Evolutionary conservation across 2,329 filamentous ascomycete species (phyloP).

Genomic region (Trichoderma semiorbis): DNA sequence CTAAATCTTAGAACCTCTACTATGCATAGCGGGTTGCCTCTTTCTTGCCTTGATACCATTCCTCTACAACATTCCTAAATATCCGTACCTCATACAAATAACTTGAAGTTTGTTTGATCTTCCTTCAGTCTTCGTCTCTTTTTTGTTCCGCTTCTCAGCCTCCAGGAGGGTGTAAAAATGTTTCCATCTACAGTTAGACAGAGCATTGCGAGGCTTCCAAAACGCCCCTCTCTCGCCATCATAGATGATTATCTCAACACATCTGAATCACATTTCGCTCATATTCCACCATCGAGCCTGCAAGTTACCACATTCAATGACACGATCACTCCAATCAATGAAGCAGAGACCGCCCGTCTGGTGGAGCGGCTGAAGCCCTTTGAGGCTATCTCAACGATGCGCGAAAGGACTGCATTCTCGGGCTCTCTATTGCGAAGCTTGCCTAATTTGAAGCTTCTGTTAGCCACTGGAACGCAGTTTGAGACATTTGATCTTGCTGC

Average conservation of each 20-base stretch:
- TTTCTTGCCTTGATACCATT: not conserved
- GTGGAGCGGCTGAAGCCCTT: not conserved
- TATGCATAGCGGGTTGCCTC: not conserved
- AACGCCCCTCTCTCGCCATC: not conserved
- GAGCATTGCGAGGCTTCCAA: not conserved
- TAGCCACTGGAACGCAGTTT: constrained; percentile 61
- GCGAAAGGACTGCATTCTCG: constrained; percentile 44
- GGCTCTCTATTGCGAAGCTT: constrained; percentile 49
- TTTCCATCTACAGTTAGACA: not conserved
- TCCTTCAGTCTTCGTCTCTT: not conserved
- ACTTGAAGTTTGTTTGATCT: not conserved
- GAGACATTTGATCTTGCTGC: constrained; percentile 55
- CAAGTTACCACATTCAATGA: not conserved
- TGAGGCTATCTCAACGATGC: not conserved
- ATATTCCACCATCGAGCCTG: not conserved
- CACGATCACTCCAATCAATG: not conserved
- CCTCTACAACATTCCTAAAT: not conserved
- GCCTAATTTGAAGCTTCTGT: constrained; percentile 60
- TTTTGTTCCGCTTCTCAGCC: not conserved
- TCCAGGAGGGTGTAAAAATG: not conserved
- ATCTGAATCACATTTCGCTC: not conserved
- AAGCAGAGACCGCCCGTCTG: not conserved
- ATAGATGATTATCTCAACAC: constrained; percentile 5
- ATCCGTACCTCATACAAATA: not conserved
- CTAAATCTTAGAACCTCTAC: no score